Percentiles rank a stretch among this genome's conserved stretches.
Evolutionary conservation across 805 yeast species (phyloP).

Genomic region (Ogataea paradorogensis): DNA sequence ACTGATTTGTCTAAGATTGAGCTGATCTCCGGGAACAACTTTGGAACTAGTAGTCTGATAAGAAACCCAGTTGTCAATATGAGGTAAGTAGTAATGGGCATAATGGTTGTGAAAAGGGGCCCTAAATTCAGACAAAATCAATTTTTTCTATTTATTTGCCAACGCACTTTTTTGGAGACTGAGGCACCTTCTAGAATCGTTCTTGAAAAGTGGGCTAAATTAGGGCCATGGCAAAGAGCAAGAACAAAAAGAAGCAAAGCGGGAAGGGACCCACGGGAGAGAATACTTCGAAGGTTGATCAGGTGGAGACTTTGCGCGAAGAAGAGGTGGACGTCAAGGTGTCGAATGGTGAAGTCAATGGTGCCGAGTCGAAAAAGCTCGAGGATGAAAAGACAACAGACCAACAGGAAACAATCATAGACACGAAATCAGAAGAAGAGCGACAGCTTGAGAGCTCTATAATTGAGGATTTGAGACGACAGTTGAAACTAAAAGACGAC

Average conservation of each 20-base stretch:
- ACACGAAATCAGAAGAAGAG: not conserved
- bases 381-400: not conserved
- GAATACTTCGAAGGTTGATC: not conserved
- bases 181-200: not conserved
- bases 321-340: not conserved
- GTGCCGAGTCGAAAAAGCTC: not conserved
- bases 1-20: conserved; percentile 46
- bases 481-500: conserved; percentile 7
- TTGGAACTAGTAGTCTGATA: conserved; percentile 28
- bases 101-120: not conserved
- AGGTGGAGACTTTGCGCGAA: not conserved
- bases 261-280: conserved; percentile 1
- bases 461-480: conserved; percentile 2
- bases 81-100: conserved; percentile 1
- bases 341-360: conserved; percentile 4
- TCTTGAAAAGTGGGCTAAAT: too few species aligned
- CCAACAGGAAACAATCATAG: not conserved
- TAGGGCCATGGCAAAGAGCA: conserved; percentile 7
- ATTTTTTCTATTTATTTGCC: conserved; percentile 8
- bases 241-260: conserved; percentile 6
- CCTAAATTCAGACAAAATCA: not conserved
- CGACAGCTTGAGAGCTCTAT: not conserved
- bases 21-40: conserved; percentile 30
- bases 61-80: conserved; percentile 25
- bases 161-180: conserved; percentile 3